Percentiles rank a stretch among this genome's conserved stretches.
phyloP scores from a whole-genome alignment of 768 basidiomycete genomes.

The Phaeotremella fagi region DNA sequence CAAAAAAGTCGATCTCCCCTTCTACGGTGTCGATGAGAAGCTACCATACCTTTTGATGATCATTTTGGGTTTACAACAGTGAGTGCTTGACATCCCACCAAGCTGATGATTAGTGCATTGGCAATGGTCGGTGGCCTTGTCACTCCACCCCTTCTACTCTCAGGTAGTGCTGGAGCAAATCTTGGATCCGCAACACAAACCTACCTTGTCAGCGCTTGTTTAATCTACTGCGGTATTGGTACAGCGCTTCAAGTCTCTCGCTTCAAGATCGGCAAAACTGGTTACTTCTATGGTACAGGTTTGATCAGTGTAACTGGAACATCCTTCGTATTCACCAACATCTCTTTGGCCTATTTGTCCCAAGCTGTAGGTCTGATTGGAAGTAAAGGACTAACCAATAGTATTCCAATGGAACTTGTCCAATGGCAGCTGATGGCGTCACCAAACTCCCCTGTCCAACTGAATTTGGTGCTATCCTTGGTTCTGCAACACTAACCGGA shows the following conservation, averaged over 20 bases:
- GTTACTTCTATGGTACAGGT: slow-evolving; percentile 24
- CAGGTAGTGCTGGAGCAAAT: slow-evolving; percentile 21
- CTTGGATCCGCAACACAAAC: slow-evolving; percentile 21
- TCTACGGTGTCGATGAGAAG: slow-evolving; percentile 24
- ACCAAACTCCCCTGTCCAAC: slow-evolving; percentile 27
- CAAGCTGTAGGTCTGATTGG: slow-evolving; percentile 6
- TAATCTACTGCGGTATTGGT: slow-evolving; percentile 24
- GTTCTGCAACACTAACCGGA: slow-evolving; percentile 19
- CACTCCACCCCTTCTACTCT: slow-evolving; percentile 21
- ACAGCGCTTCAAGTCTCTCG: slow-evolving; percentile 24
- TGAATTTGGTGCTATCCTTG: slow-evolving; percentile 32
- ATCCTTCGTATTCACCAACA: slow-evolving; percentile 28
- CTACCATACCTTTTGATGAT: slow-evolving; percentile 21
- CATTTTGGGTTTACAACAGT: slow-evolving; percentile 30
- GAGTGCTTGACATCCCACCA: background rate
- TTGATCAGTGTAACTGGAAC: slow-evolving; percentile 25
- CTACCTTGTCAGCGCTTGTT: slow-evolving; percentile 27
- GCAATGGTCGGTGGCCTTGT: slow-evolving; percentile 29
- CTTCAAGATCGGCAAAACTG: slow-evolving; percentile 14
- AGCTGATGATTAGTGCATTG: slow-evolving; percentile 20
- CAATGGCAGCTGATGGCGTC: slow-evolving; percentile 17
- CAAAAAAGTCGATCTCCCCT: slow-evolving; percentile 18
- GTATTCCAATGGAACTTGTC: slow-evolving; percentile 25
- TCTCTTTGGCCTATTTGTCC: slow-evolving; percentile 15
- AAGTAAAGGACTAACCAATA: background rate